Base-by-base conservation (phyloP, 2,329 filamentous ascomycete genomes). In the Neoascochyta sp. region DNA sequence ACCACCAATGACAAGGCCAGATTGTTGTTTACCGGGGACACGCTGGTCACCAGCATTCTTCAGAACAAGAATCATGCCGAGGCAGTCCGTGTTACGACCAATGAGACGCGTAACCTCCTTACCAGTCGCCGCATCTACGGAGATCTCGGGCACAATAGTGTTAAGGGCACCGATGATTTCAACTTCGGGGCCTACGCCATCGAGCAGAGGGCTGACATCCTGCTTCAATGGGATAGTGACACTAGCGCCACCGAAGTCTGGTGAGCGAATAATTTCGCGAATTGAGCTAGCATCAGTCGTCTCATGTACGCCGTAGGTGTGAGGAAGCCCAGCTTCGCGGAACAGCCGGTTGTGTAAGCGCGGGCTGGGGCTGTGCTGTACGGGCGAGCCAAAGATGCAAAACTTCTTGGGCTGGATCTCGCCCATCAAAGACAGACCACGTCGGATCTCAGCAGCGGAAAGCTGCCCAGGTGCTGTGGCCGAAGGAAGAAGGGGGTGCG, bases 161-260 rank as follows among this genome's bases (percentile, higher is more conserved):
- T 98, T 98, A 43, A 96, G 83, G 3, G 92, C 92, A 13, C 92
- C 92, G 40, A 98, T 95, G 16, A 78, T 70, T 43, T 77, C 76
- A 9, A 88, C 90, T 31, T 92, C 81, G 16, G 81, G 76, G 0
- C 87, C 82, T 35, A 95, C 71, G 30, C 82, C 78, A 56, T 96
- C 88, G 9, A 98, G 69, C 4, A 90, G 65, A 0, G 76, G 72
- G 67, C 93, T 87, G 35, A 96, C 80, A 48, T 94, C 86, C 16
- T 92, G 70, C 67, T 98, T 98, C 32, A 98, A 71, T 1, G 92
- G 92, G 28, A 98, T 96, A 0, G 92, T 98, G 24, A 98, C 87
- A 3, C 88, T 95, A 3, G 86, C 90, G 35, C 92, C 92, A 6
- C 92, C 92, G 56, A 98, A 98, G 45, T 83, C 73, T 1, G 81